Evolutionary conservation across 176 grass and related monocot genomes (phyloP).

Genomic region (Saccharum officinarum): DNA sequence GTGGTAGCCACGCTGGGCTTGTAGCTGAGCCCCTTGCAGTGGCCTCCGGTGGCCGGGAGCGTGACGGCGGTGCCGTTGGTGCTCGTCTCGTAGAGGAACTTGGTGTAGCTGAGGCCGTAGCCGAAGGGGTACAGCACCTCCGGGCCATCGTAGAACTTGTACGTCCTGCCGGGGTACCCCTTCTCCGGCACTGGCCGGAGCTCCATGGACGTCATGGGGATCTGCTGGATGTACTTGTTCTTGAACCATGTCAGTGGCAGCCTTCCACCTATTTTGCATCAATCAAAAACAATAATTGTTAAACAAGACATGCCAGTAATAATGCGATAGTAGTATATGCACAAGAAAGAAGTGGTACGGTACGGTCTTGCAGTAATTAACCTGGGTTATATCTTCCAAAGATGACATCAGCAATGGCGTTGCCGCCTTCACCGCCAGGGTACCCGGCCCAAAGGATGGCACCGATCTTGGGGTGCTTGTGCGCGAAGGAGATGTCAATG

Average conservation of each 20-base stretch:
- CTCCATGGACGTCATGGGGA: constrained; percentile 34
- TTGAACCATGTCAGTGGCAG: constrained; percentile 28
- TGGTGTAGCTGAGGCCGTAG: constrained; percentile 40
- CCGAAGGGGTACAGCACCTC: constrained; percentile 39
- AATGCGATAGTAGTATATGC: neutral
- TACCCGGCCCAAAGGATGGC: constrained; percentile 46
- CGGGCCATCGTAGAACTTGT: constrained; percentile 34
- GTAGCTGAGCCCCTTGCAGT: constrained; percentile 12
- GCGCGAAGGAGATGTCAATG: constrained; percentile 30
- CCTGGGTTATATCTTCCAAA: constrained; percentile 36
- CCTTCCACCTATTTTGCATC: constrained; percentile 4
- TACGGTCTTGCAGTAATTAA: too few species aligned
- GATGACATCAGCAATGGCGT: constrained; percentile 42
- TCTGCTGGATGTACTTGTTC: constrained; percentile 10
- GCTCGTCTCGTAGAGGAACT: constrained; percentile 8
- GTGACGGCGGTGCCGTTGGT: neutral
- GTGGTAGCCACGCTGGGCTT: neutral
- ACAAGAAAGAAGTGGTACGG: neutral
- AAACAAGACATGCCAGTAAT: too few species aligned
- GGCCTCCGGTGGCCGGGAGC: neutral
- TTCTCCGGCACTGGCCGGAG: constrained; percentile 24
- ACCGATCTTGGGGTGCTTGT: constrained; percentile 21
- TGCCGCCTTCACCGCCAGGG: constrained; percentile 36
- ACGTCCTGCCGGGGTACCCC: constrained; percentile 26
- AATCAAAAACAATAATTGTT: too few species aligned